Percentiles rank a stretch among this genome's conserved stretches.
phyloP scores from a whole-genome alignment of 306 rosid genomes.

The Quercus mongolica region DNA sequence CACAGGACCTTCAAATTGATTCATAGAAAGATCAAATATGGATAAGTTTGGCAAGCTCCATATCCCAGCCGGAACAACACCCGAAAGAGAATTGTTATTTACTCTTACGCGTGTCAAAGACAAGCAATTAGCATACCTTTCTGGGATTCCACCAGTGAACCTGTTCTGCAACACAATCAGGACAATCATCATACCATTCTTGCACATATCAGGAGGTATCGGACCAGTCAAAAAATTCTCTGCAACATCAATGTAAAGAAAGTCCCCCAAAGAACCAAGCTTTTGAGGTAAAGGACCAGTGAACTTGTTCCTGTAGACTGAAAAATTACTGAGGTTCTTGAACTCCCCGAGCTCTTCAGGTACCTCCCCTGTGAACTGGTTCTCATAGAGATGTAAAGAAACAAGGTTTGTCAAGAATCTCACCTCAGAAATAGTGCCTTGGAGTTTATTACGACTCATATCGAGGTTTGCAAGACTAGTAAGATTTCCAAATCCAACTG shows the following conservation, averaged over 20 bases:
- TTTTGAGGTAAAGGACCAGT: slow-evolving; percentile 68
- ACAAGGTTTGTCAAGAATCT: slow-evolving; percentile 41
- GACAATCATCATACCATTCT: slow-evolving; percentile 35
- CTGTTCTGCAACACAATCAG: slow-evolving; percentile 59
- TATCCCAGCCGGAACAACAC: slow-evolving; percentile 68
- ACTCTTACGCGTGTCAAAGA: slow-evolving; percentile 56
- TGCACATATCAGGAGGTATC: slow-evolving; percentile 81
- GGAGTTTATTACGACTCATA: slow-evolving; percentile 52
- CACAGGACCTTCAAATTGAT: slow-evolving; percentile 69
- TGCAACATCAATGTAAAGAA: slow-evolving; percentile 62
- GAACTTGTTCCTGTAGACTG: slow-evolving; percentile 60
- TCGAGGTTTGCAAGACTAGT: slow-evolving; percentile 55
- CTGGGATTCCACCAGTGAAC: slow-evolving; percentile 73
- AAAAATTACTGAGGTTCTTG: slow-evolving; percentile 34
- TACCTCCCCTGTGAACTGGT: slow-evolving; percentile 53
- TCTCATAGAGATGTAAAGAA: slow-evolving; percentile 58
- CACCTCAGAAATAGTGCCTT: slow-evolving; percentile 74
- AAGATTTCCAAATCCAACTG: slow-evolving; percentile 65
- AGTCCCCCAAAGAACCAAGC: slow-evolving; percentile 58
- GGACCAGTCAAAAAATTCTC: slow-evolving; percentile 71
- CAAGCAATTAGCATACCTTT: slow-evolving; percentile 49
- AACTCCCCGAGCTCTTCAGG: slow-evolving; percentile 76
- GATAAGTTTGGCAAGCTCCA: slow-evolving; percentile 66
- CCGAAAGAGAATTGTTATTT: slow-evolving; percentile 66
- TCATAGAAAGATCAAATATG: slow-evolving; percentile 58